Conservation (phyloP, 2,329 filamentous ascomycete genomes). For the Colletotrichum sp. region DNA sequence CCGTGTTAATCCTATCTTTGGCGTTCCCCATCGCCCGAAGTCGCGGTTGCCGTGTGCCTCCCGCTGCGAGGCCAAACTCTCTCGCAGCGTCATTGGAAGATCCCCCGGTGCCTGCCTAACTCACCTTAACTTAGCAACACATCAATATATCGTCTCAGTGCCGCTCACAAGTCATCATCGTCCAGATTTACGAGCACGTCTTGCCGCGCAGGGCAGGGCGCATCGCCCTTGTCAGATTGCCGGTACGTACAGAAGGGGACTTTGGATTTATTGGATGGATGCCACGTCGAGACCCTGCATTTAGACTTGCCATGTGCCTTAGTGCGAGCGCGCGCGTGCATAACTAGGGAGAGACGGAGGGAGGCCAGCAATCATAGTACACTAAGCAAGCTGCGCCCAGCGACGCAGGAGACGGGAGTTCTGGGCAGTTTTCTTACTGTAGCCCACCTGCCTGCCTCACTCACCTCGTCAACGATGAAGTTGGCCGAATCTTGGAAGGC, state of each 20-base stretch:
- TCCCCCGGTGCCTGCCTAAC: neutral
- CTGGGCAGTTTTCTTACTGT: neutral
- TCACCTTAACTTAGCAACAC: neutral
- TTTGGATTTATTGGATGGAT: neutral
- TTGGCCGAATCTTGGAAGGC: neutral
- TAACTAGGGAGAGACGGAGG: neutral
- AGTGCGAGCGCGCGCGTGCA: neutral
- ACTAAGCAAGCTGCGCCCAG: neutral
- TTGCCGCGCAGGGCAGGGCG: neutral
- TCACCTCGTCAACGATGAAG: neutral
- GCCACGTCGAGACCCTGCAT: slow-evolving; percentile 1
- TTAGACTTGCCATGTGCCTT: neutral
- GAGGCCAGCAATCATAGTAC: neutral
- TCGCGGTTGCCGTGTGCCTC: slow-evolving; percentile 4
- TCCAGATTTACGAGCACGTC: neutral
- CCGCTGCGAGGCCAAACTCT: slow-evolving; percentile 17
- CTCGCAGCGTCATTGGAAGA: neutral
- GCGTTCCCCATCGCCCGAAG: neutral
- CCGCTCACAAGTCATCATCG: neutral
- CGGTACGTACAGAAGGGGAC: neutral
- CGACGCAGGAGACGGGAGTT: neutral
- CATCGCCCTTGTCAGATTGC: neutral
- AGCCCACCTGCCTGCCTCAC: neutral
- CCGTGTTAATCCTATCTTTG: neutral
- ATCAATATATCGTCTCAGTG: neutral